phyloP scores from a whole-genome alignment of 768 basidiomycete genomes.

The Suillus subalutaceus region DNA sequence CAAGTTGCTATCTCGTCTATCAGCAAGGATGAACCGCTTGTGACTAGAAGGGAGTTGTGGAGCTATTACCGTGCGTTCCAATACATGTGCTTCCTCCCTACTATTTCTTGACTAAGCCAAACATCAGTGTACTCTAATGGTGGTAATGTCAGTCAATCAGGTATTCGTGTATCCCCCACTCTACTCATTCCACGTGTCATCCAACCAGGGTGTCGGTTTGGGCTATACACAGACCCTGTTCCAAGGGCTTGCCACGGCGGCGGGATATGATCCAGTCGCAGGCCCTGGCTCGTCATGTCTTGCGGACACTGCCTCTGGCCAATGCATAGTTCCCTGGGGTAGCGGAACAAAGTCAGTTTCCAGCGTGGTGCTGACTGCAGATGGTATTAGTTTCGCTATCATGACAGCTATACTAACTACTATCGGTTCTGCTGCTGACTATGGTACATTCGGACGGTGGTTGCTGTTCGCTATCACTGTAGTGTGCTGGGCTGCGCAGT shows the following conservation, averaged over 20 bases:
- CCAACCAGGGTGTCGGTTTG: conserved; percentile 62
- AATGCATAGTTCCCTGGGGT: conserved; percentile 80
- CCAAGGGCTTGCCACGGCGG: conserved; percentile 68
- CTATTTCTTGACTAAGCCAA: background rate
- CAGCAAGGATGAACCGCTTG: conserved; percentile 61
- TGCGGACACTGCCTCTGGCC: conserved; percentile 58
- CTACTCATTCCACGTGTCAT: background rate
- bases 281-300: conserved; percentile 75
- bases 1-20: conserved; percentile 43
- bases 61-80: conserved; percentile 67
- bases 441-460: conserved; percentile 70
- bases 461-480: conserved; percentile 69
- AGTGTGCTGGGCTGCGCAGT: conserved; percentile 83
- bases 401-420: conserved; percentile 86
- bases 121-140: conserved; percentile 77
- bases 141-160: conserved; percentile 55
- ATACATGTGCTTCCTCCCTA: background rate
- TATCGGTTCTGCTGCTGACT: conserved; percentile 50
- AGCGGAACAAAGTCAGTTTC: conserved; percentile 73
- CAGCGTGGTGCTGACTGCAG: conserved; percentile 76
- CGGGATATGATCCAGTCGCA: conserved; percentile 72
- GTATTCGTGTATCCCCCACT: conserved; percentile 1
- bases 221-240: conserved; percentile 75
- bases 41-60: conserved; percentile 77
- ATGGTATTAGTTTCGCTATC: conserved; percentile 74